A percentile compares a stretch with the other conserved stretches of the same genome.
phyloP scores from a whole-genome alignment of 1,284 basidiomycete species.

The Veloboletus limbatus region DNA sequence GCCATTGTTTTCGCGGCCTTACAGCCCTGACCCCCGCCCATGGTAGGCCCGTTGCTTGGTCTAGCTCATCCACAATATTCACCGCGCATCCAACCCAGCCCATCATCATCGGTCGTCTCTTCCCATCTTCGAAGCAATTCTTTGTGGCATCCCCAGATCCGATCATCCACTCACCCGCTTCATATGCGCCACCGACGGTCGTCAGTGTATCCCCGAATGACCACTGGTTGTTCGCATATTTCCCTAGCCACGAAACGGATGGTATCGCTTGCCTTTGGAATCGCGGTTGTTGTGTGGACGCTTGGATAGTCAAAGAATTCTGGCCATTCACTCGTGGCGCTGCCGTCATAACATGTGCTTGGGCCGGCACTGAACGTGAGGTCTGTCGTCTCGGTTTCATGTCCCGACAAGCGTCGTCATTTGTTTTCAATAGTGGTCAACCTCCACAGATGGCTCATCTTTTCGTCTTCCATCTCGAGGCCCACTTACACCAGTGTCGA shows the following conservation, averaged over 20 bases:
- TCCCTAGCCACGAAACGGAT: constrained; percentile 53
- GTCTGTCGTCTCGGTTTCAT: constrained; percentile 33
- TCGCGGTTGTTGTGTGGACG: constrained; percentile 52
- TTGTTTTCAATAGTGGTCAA: constrained; percentile 43
- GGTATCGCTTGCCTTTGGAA: constrained; percentile 68
- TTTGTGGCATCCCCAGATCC: constrained; percentile 50
- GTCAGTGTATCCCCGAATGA: constrained; percentile 58
- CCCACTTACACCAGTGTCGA: constrained; percentile 47
- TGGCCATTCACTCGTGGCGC: constrained; percentile 52
- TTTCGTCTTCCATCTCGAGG: constrained; percentile 52
- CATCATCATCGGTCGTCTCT: constrained; percentile 57
- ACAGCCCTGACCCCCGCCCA: not conserved
- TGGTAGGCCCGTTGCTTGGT: constrained; percentile 66
- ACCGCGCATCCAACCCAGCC: constrained; percentile 61
- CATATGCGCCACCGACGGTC: constrained; percentile 60
- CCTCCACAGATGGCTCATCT: constrained; percentile 39
- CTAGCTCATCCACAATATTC: constrained; percentile 63
- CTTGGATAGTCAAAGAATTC: constrained; percentile 58
- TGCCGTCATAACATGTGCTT: constrained; percentile 57
- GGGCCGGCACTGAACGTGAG: constrained; percentile 60
- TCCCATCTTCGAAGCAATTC: constrained; percentile 67
- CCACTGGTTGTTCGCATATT: constrained; percentile 71
- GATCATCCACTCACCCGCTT: constrained; percentile 41
- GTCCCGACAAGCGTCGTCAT: not conserved
- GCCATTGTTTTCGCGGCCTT: constrained; percentile 3